phyloP scores from a whole-genome alignment of 139 green algal species.

The Chlamydomonas sphaeroides region DNA sequence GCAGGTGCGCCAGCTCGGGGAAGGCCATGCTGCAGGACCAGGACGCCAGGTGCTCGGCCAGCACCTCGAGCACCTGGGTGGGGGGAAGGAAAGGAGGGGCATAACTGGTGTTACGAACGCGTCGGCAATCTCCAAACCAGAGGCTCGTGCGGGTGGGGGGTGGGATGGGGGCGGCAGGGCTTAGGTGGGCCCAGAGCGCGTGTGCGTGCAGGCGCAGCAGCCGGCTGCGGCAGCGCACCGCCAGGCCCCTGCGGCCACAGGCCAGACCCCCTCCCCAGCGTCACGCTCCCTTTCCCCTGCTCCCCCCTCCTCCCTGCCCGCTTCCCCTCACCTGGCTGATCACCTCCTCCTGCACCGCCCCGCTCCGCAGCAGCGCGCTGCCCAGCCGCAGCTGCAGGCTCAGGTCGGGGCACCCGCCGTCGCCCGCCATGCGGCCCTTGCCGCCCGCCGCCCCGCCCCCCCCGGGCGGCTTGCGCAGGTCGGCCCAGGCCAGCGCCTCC shows the following conservation, averaged over 20 bases:
- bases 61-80: slow-evolving; percentile 77
- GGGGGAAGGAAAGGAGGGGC: too few relatives aligned
- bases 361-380: slow-evolving; percentile 44
- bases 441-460: background rate
- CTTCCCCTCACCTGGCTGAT: slow-evolving; percentile 66
- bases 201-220: too few relatives aligned
- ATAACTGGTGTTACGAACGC: too few relatives aligned
- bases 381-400: slow-evolving; percentile 25
- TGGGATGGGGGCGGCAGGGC: too few relatives aligned
- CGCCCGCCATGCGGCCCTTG: background rate
- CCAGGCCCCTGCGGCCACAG: too few relatives aligned
- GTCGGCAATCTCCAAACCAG: too few relatives aligned
- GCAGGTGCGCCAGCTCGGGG: slow-evolving; percentile 88
- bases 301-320: background rate
- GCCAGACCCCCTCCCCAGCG: too few relatives aligned
- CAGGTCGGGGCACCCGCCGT: slow-evolving; percentile 6
- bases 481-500: slow-evolving; percentile 85
- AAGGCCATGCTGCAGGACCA: slow-evolving; percentile 86
- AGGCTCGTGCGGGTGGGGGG: too few relatives aligned
- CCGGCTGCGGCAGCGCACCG: too few relatives aligned
- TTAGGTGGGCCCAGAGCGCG: too few relatives aligned
- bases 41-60: slow-evolving; percentile 83
- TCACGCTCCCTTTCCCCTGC: background rate
- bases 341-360: slow-evolving; percentile 85
- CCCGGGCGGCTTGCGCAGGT: slow-evolving; percentile 59